Conservation (phyloP, 768 basidiomycete genomes). For the Suillus clintonianus region DNA sequence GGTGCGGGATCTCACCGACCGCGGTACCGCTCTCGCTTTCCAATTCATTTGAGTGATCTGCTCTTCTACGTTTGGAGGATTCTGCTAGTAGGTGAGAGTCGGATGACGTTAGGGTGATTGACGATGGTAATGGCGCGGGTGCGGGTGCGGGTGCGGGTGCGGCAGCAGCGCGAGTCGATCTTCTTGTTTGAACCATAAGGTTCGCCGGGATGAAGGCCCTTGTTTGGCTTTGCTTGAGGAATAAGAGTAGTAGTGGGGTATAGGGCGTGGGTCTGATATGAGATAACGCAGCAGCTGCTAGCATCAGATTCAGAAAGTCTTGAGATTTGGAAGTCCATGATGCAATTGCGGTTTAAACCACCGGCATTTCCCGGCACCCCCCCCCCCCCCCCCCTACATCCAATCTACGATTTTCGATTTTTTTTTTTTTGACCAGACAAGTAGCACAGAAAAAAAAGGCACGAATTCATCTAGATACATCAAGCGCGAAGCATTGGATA, state of each 20-base stretch:
- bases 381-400: no score
- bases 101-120: background rate
- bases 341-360: no score
- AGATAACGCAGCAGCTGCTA: slow-evolving; percentile 60
- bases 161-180: slow-evolving; percentile 8
- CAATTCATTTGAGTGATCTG: background rate
- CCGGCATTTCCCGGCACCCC: background rate
- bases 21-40: background rate
- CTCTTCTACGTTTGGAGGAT: background rate
- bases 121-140: background rate
- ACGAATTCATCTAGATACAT: no score
- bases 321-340: background rate
- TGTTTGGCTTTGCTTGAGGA: background rate
- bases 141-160: background rate
- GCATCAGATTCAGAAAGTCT: background rate
- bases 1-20: background rate
- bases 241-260: no score
- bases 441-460: background rate
- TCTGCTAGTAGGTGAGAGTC: background rate
- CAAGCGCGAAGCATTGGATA: background rate
- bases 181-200: slow-evolving; percentile 28
- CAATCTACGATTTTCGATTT: no score
- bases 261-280: slow-evolving; percentile 50
- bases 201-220: background rate
- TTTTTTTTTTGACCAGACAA: background rate